Conservation (phyloP, 805 yeast genomes). For the Candida koratica region DNA sequence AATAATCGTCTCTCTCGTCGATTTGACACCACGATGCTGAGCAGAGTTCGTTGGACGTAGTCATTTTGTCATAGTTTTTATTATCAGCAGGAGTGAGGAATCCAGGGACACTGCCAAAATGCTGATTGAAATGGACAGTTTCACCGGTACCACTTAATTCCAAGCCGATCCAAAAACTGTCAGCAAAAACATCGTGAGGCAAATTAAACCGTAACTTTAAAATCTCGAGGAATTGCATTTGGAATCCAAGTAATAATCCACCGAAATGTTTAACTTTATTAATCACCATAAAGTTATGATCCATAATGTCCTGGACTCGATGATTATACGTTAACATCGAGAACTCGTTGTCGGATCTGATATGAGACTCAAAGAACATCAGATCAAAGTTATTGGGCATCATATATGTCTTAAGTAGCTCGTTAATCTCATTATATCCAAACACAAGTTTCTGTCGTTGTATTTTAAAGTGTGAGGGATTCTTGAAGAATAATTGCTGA, state of each 20-base stretch:
- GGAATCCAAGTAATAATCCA: constrained; percentile 27
- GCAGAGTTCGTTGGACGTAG: constrained; percentile 29
- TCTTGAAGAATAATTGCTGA: constrained; percentile 28
- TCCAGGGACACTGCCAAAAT: constrained; percentile 28
- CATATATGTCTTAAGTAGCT: constrained; percentile 19
- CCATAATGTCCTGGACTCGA: constrained; percentile 23
- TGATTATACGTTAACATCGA: constrained; percentile 21
- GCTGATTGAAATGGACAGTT: constrained; percentile 22
- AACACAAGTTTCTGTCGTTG: constrained; percentile 19
- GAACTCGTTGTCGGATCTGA: constrained; percentile 10
- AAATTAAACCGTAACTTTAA: constrained; percentile 20
- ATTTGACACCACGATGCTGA: constrained; percentile 38
- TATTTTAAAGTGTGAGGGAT: constrained; percentile 20
- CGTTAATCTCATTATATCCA: constrained; percentile 30
- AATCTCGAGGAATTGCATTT: constrained; percentile 22
- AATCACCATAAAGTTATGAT: constrained; percentile 25
- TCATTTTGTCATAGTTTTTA: constrained; percentile 16
- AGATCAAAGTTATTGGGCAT: constrained; percentile 21
- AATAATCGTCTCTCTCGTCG: constrained; percentile 21
- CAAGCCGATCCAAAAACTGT: constrained; percentile 34
- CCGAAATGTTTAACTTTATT: constrained; percentile 24
- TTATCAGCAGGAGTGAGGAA: constrained; percentile 27
- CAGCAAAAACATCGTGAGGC: constrained; percentile 17
- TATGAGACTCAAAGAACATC: constrained; percentile 17
- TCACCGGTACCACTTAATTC: constrained; percentile 25